Evolutionary conservation across 2,329 filamentous ascomycete species (phyloP), one percentile per base, ranked within the genome.

Genomic region (Arthrobotrys sinensis): DNA sequence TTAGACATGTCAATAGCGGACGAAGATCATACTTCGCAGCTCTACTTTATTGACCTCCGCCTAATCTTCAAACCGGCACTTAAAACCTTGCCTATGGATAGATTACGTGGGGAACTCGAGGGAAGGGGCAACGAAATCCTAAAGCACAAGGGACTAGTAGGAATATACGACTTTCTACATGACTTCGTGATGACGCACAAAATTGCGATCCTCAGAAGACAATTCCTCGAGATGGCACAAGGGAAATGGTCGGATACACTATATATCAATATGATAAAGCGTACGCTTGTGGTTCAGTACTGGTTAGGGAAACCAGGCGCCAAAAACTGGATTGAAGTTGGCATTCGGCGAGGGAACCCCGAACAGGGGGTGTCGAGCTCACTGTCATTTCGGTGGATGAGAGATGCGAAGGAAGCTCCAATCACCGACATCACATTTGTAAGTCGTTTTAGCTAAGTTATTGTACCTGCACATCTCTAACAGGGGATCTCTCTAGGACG

Each of bases 21-120:
- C 81, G 94, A 98, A 82, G 91, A 96, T 80, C 89, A 91, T 16
- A 87, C 90, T 36, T 91, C 92, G 67, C 94, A 96, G 82, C 96
- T 97, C 83, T 97, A 92, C 87, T 97, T 98, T 83, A 92, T 98
- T 79, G 94, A 98, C 83, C 90, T 98, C 82, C 90, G 94, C 76
- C 94, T 97, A 81, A 86, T 90, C 12, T 99, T 97, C 83, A 87
- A 86, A 7, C 95, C 95, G 0, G 87, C 90, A 0, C 88, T 92
- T 0, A 85, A 84, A 11, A 85, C 86, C 60, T 82, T 96, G 6
- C 87, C 91, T 0, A 84, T 86, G 63, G 89, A 91, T 28, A 86
- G 86, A 2, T 85, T 96, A 52, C 88, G 91, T 68, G 85, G 86
- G 40, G 80, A 80, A 45, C 79, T 82, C 6, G 80, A 82, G 68